A percentile compares a stretch with the other conserved stretches of the same genome.
phyloP scores from a whole-genome alignment of 139 green algal species.

The Ettlia oleoabundans region DNA sequence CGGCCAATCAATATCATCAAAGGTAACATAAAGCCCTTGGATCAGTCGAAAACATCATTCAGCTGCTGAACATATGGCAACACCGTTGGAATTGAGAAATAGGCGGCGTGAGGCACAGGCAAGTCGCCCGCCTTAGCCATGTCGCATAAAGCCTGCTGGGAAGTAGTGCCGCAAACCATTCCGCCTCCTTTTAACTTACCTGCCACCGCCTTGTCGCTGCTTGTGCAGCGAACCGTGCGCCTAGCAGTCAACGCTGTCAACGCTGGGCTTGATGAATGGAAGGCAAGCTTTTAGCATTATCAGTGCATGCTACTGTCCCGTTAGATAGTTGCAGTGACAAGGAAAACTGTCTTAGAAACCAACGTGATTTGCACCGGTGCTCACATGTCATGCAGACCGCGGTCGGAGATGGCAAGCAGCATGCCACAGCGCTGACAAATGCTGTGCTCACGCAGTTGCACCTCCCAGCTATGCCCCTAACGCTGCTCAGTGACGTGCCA shows the following conservation, averaged over 20 bases:
- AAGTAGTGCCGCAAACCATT: background rate
- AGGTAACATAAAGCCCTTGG: too few species aligned
- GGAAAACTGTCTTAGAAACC: background rate
- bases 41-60: background rate
- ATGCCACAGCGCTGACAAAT: slow-evolving; percentile 35
- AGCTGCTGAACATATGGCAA: slow-evolving; percentile 15
- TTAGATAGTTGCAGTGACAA: too few species aligned
- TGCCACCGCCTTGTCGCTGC: background rate
- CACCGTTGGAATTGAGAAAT: slow-evolving; percentile 46
- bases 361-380: too few species aligned
- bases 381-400: slow-evolving; percentile 11
- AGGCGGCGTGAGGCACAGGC: slow-evolving; percentile 42
- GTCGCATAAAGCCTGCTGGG: too few species aligned
- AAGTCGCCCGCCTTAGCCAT: background rate
- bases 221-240: slow-evolving; percentile 37
- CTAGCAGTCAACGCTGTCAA: slow-evolving; percentile 41
- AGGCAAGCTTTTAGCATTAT: slow-evolving; percentile 13
- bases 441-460: slow-evolving; percentile 15
- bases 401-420: background rate
- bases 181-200: background rate
- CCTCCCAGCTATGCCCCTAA: slow-evolving; percentile 30
- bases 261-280: slow-evolving; percentile 35
- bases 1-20: too few species aligned
- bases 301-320: too few species aligned
- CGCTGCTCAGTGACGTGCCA: background rate